Conservation (phyloP, 345 rosid species). For the Rhizophora apiculata region DNA sequence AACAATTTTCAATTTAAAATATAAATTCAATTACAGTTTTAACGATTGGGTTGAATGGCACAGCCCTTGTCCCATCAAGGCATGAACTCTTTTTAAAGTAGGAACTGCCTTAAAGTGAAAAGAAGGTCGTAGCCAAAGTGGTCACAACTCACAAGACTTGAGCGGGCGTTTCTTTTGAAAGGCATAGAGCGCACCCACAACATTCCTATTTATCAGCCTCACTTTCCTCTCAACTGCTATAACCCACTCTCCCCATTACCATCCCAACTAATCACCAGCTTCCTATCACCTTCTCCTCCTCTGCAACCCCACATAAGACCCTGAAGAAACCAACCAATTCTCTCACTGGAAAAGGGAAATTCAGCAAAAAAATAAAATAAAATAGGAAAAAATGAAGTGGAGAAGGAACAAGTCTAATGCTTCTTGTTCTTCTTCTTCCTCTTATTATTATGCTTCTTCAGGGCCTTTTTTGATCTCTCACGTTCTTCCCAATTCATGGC, state of each 20-base stretch:
- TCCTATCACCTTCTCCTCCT: constrained; percentile 11
- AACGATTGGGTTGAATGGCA: too few species aligned
- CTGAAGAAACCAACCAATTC: constrained; percentile 2
- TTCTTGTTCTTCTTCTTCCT: constrained; percentile 18
- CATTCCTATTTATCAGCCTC: constrained; percentile 50
- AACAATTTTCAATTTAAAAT: too few species aligned
- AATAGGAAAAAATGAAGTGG: constrained; percentile 49
- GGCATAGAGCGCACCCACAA: not conserved
- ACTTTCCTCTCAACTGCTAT: constrained; percentile 46
- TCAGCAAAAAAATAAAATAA: not conserved
- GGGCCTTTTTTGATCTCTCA: constrained; percentile 46
- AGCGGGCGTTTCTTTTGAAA: constrained; percentile 60
- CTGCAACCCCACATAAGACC: constrained; percentile 5
- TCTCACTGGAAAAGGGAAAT: not conserved
- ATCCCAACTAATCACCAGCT: constrained; percentile 16
- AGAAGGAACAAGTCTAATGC: constrained; percentile 47
- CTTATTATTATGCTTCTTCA: constrained; percentile 28
- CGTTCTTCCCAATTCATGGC: constrained; percentile 52
- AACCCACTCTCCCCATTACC: constrained; percentile 21
- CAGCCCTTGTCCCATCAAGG: constrained; percentile 5
- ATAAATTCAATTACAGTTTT: too few species aligned
- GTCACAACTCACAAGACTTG: constrained; percentile 45
- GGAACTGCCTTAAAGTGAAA: constrained; percentile 32
- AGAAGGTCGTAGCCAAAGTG: constrained; percentile 26
- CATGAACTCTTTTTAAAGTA: constrained; percentile 22